These are phyloP conservation scores for Aspergillus conjunctus DNA, from an alignment of 495 filamentous ascomycete genomes.

Conservation along the genomic window DNA sequence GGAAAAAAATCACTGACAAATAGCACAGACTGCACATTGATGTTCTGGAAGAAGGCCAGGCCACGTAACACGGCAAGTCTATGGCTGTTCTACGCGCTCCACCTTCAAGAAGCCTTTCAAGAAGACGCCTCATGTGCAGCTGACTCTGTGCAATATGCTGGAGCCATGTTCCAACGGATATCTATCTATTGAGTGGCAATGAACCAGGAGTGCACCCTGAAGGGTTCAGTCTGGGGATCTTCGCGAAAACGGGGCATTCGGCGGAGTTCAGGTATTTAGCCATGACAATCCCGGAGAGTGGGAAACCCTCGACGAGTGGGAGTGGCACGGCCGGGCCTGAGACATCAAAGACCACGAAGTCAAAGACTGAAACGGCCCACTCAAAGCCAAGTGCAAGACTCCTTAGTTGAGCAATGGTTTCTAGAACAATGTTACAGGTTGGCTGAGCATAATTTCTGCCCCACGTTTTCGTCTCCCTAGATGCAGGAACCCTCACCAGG, in stretches of 20 bases:
- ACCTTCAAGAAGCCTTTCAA: slow-evolving; percentile 6
- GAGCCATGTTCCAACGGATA: neutral
- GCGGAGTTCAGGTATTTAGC: slow-evolving; percentile 6
- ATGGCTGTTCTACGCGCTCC: neutral
- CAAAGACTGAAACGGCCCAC: too few relatives aligned
- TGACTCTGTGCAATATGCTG: slow-evolving; percentile 1
- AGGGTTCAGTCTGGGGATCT: neutral
- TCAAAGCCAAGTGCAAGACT: too few relatives aligned
- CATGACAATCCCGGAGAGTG: neutral
- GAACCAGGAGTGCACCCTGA: neutral
- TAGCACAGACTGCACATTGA: neutral
- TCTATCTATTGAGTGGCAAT: neutral
- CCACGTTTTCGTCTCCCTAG: too few relatives aligned
- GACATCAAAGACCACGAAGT: neutral
- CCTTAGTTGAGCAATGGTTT: too few relatives aligned
- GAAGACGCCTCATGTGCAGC: slow-evolving; percentile 3
- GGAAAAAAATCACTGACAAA: too few relatives aligned
- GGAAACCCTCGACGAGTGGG: neutral
- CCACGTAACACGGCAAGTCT: neutral
- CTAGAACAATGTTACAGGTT: too few relatives aligned
- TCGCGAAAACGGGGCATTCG: neutral
- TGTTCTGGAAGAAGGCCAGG: neutral
- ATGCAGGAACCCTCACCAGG: too few relatives aligned
- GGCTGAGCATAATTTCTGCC: too few relatives aligned
- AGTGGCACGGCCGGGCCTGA: neutral